Conservation (phyloP, 257 asterid genomes). For the Eustoma russellianum region DNA sequence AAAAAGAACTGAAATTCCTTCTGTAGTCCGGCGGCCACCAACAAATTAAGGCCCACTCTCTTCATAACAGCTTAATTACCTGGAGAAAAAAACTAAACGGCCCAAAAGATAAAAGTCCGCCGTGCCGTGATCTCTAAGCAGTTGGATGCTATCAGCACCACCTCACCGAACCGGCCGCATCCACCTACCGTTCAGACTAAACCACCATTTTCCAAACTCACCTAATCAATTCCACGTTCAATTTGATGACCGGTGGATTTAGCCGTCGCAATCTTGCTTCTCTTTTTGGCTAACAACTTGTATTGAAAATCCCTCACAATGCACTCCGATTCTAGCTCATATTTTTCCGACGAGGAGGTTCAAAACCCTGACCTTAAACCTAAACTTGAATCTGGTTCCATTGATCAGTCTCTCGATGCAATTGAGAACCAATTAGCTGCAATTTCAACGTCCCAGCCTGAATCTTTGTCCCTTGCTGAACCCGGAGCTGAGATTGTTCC, state of each 20-base stretch:
- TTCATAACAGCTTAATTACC: no score
- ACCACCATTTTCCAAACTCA: not conserved
- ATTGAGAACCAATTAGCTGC: constrained; percentile 84
- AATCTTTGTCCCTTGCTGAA: constrained; percentile 6
- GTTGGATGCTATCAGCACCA: not conserved
- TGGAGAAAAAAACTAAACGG: not conserved
- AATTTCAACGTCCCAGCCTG: constrained; percentile 46
- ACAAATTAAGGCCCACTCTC: no score
- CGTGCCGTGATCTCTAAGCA: not conserved
- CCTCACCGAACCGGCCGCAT: not conserved
- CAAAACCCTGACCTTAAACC: constrained; percentile 18
- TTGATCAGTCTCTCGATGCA: constrained; percentile 91
- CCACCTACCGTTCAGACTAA: constrained; percentile 7
- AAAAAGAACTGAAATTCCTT: no score
- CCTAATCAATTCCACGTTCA: not conserved
- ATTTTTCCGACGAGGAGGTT: constrained; percentile 21
- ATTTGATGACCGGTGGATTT: not conserved
- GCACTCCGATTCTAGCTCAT: not conserved
- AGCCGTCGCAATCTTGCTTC: not conserved
- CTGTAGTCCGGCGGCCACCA: no score
- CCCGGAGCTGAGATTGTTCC: not conserved
- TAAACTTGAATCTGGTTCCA: constrained; percentile 29
- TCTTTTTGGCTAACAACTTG: not conserved
- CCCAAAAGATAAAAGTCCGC: not conserved
- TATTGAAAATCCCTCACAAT: no score